Base-by-base conservation (phyloP, 2,329 filamentous ascomycete species). In the Salinomyces thailandicus region DNA sequence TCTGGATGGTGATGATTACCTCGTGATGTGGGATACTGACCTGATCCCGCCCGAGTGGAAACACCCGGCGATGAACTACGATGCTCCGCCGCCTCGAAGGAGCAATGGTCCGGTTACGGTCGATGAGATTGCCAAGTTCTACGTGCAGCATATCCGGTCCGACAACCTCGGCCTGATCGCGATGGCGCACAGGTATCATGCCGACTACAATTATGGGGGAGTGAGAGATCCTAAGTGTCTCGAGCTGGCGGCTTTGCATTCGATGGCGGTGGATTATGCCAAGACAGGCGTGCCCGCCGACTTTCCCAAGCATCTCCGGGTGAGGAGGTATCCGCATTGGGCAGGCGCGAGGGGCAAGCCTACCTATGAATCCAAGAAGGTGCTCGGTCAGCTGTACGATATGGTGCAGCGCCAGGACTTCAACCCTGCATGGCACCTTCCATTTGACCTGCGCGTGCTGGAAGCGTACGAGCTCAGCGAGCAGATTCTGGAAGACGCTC, bases 1-100 rank as follows among this genome's bases (percentile, higher is more conserved):
- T 53, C 71, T 98, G 0, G 91, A 98, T 53, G 91, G 91, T 0
- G 91, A 98, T 51, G 91, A 98, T 54, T 98, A 86, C 55, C 79
- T 96, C 37, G 77, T 96, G 4, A 81, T 95, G 31, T 98, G 91
- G 89, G 87, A 98, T 47, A 57, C 69, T 15, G 71, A 74, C 11
- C 64, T 98, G 5, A 66, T 93, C 17, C 85, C 85, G 0, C 46
- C 60, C 1, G 62, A 73, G 34, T 84, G 82, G 75, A 84, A 91
- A 47, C 67, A 73, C 20, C 63, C 71, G 0, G 79, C 91, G 0
- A 94, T 96, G 85, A 71, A 81, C 44, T 91, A 86, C 52, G 66
- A 69, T 0, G 66, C 76, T 0, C 66, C 75, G 0, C 65, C 68
- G 29, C 74, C 81, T 0, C 54, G 64, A 9, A 64, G 70, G 14